Evolutionary conservation across 2,329 filamentous ascomycete species (phyloP).

Genomic region (Diplodia seriata): DNA sequence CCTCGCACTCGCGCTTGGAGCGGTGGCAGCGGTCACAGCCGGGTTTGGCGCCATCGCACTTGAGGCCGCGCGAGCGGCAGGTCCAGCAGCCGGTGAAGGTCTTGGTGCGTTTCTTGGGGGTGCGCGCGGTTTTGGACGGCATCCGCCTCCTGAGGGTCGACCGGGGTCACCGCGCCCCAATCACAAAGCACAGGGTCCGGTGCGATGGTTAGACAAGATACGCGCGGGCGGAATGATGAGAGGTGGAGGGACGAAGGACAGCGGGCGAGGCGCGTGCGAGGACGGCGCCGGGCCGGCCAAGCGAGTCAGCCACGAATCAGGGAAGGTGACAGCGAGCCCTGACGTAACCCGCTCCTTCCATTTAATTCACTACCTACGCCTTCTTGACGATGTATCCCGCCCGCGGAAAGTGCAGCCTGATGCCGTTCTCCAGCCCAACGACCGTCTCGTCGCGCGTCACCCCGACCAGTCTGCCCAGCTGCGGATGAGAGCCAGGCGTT

Average conservation of each 20-base stretch:
- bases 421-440: slow-evolving; percentile 1
- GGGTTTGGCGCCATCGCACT: slow-evolving; percentile 51
- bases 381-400: neutral
- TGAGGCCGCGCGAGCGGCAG: slow-evolving; percentile 51
- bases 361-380: neutral
- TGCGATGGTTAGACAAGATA: neutral
- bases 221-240: neutral
- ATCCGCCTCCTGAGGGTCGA: slow-evolving; percentile 4
- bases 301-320: neutral
- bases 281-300: neutral
- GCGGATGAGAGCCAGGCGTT: neutral
- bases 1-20: slow-evolving; percentile 23
- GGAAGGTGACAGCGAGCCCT: slow-evolving; percentile 19
- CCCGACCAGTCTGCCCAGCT: slow-evolving; percentile 3
- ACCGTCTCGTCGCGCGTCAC: slow-evolving; percentile 4
- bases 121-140: slow-evolving; percentile 12
- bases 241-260: too few relatives aligned
- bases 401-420: slow-evolving; percentile 30
- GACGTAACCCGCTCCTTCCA: neutral
- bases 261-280: neutral
- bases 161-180: neutral
- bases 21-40: slow-evolving; percentile 45
- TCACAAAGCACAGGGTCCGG: neutral
- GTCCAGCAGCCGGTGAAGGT: slow-evolving; percentile 51
- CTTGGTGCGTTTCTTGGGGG: slow-evolving; percentile 37